These are phyloP conservation scores for Rhodamnia argentea DNA, from an alignment of 345 rosid genomes.

Conservation along the genomic window DNA sequence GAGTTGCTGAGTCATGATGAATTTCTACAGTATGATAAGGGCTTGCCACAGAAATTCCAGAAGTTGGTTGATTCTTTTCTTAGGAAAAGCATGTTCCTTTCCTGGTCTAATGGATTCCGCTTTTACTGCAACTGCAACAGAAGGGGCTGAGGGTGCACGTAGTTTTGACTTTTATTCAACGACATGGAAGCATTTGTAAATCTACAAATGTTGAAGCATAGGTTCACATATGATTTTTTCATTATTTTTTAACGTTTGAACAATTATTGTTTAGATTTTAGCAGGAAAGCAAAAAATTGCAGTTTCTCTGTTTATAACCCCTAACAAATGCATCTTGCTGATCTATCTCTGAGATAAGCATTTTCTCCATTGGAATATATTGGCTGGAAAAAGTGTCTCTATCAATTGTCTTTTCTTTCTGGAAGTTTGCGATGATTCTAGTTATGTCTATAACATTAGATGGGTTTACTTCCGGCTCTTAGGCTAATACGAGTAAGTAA, in stretches of 20 bases:
- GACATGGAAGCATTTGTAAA: not conserved
- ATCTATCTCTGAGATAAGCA: not conserved
- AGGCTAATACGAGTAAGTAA: not conserved
- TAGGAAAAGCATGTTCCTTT: not conserved
- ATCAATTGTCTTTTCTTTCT: not conserved
- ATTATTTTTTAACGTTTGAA: not conserved
- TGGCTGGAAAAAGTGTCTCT: not conserved
- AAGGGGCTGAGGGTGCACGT: not conserved
- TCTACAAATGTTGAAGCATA: not conserved
- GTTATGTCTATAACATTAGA: not conserved
- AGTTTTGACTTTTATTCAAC: not conserved
- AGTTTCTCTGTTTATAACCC: not conserved
- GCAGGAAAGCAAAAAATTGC: not conserved
- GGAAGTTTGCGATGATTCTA: not conserved
- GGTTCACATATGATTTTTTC: not conserved
- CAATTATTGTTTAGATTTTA: not conserved
- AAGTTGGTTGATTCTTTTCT: no score
- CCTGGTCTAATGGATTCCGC: not conserved
- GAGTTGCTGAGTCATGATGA: not conserved
- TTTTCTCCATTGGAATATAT: not conserved
- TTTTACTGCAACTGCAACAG: not conserved
- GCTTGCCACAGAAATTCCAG: no score
- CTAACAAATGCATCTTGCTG: not conserved
- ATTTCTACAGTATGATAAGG: not conserved
- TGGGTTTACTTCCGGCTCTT: not conserved